A percentile compares a stretch with the other conserved stretches of the same genome.
phyloP scores from a whole-genome alignment of 2,329 filamentous ascomycete species.

The Pestalotiopsis sp. region DNA sequence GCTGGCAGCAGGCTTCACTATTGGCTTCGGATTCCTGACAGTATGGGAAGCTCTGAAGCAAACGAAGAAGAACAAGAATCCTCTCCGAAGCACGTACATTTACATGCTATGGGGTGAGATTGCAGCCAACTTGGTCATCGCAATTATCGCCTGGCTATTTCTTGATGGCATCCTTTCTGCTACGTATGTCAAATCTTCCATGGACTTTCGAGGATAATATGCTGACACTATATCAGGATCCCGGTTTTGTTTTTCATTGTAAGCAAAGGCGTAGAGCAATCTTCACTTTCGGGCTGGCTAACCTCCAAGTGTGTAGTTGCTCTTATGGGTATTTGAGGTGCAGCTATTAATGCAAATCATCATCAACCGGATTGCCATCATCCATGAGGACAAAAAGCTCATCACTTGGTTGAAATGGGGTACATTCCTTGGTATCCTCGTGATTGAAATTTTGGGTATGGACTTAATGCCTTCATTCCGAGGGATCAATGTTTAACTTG shows the following conservation, averaged over 20 bases:
- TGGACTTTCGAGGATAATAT: constrained; percentile 21
- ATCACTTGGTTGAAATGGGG: constrained; percentile 46
- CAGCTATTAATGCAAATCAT: constrained; percentile 56
- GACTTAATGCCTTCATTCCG: neutral
- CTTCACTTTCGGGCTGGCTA: neutral
- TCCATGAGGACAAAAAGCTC: constrained; percentile 40
- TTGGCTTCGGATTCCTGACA: constrained; percentile 19
- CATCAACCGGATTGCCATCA: constrained; percentile 52
- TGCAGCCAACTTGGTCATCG: constrained; percentile 36
- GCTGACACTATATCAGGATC: constrained; percentile 24
- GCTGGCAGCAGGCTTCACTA: constrained; percentile 17
- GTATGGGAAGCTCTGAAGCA: constrained; percentile 19
- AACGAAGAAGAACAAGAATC: constrained; percentile 16
- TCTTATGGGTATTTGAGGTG: constrained; percentile 45
- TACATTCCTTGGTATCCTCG: constrained; percentile 42
- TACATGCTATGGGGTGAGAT: constrained; percentile 43
- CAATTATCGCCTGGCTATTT: constrained; percentile 39
- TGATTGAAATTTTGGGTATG: constrained; percentile 43
- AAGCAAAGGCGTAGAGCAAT: neutral
- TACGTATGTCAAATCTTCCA: constrained; percentile 21
- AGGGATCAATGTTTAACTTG: constrained; percentile 20
- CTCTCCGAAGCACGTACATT: constrained; percentile 17
- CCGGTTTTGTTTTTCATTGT: constrained; percentile 36
- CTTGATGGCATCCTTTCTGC: constrained; percentile 34
- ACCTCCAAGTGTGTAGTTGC: neutral